A percentile compares a stretch with the other conserved stretches of the same genome.
These are phyloP conservation scores for Phalaenopsis aphrodite DNA, from an alignment of 106 monocot genomes.

Conservation along the genomic window DNA sequence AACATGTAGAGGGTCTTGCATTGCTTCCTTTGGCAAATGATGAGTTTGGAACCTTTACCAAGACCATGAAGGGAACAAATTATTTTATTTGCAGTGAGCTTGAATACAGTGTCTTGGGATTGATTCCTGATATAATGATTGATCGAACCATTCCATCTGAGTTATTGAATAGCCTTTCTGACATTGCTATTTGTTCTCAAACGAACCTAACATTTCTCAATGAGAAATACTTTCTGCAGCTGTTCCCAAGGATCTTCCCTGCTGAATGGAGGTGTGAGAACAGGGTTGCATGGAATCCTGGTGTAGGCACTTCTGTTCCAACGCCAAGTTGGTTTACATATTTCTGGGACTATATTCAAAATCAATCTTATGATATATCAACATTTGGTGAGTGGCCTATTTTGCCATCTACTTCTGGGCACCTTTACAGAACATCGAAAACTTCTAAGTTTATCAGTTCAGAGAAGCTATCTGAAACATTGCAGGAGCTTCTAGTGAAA, in stretches of 20 bases:
- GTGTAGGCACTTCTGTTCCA: constrained; percentile 24
- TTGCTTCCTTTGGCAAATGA: constrained; percentile 88
- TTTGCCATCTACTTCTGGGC: constrained; percentile 76
- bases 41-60: constrained; percentile 55
- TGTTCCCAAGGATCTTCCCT: constrained; percentile 72
- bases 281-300: constrained; percentile 60
- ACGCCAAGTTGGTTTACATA: constrained; percentile 64
- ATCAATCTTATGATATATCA: constrained; percentile 52
- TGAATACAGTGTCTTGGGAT: constrained; percentile 59
- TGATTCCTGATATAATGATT: constrained; percentile 52
- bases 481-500: constrained; percentile 54
- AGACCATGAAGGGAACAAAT: constrained; percentile 22
- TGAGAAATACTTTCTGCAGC: constrained; percentile 44
- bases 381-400: constrained; percentile 87
- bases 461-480: constrained; percentile 38
- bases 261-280: constrained; percentile 65
- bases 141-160: constrained; percentile 45
- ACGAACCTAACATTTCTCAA: constrained; percentile 61
- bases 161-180: constrained; percentile 51
- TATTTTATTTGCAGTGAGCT: constrained; percentile 70
- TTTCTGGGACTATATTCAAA: constrained; percentile 82
- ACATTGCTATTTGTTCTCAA: constrained; percentile 42
- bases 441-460: constrained; percentile 62
- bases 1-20: constrained; percentile 53
- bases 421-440: constrained; percentile 65